A percentile compares a stretch with the other conserved stretches of the same genome.
Evolutionary conservation across 495 filamentous ascomycete species (phyloP).

Genomic region (Hyaloscypha variabilis): DNA sequence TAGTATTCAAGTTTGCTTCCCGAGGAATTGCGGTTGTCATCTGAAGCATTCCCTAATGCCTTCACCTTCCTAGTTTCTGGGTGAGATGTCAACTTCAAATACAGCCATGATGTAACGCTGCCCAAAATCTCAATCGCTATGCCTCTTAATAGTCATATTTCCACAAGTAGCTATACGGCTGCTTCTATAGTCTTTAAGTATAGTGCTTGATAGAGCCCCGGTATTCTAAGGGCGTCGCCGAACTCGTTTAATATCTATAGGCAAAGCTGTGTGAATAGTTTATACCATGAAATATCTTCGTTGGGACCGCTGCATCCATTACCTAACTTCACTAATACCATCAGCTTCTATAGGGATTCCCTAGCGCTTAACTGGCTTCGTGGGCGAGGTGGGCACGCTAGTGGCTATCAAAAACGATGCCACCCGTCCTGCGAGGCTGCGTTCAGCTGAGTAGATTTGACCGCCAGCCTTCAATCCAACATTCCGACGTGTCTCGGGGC

Average conservation of each 20-base stretch:
- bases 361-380: conserved; percentile 2
- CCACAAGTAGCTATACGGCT: no score
- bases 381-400: conserved; percentile 2
- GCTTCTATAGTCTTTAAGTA: no score
- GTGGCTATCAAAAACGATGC: conserved; percentile 11
- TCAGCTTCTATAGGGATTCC: conserved; percentile 13
- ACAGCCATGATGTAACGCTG: no score
- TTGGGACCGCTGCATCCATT: conserved; percentile 6
- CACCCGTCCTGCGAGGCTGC: conserved; percentile 5
- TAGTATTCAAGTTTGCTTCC: no score
- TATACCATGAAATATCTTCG: conserved; percentile 6
- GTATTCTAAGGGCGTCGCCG: conserved; percentile 11
- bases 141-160: no score
- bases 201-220: conserved; percentile 3
- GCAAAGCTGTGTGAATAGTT: conserved; percentile 18
- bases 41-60: no score
- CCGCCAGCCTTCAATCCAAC: conserved; percentile 16
- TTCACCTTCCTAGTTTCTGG: no score
- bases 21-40: no score
- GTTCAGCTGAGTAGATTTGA: conserved; percentile 16
- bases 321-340: not conserved
- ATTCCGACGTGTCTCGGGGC: no score
- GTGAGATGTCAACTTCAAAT: no score
- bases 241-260: conserved; percentile 19
- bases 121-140: no score